Conservation (phyloP, 495 filamentous ascomycete species). For the Penicillium pancosmium region DNA sequence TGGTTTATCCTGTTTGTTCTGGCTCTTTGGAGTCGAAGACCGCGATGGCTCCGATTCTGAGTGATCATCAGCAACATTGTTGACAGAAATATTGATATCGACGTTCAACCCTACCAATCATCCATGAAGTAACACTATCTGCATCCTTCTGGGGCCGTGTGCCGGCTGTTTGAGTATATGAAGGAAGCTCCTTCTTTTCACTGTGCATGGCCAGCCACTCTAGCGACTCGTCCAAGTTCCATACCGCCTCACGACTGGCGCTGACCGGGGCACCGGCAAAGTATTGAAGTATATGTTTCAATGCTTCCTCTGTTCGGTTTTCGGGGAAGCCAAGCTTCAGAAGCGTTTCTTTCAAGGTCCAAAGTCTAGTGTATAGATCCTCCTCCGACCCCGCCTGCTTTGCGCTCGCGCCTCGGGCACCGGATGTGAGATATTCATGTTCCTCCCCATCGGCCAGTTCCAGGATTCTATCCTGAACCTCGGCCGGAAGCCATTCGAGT, state of each 20-base stretch:
- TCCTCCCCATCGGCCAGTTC: constrained; percentile 55
- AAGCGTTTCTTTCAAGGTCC: constrained; percentile 76
- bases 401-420: constrained; percentile 28
- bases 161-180: constrained; percentile 56
- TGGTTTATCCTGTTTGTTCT: constrained; percentile 31
- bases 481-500: constrained; percentile 75
- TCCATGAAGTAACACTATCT: constrained; percentile 46
- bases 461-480: constrained; percentile 75
- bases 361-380: constrained; percentile 74
- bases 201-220: constrained; percentile 83
- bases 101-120: constrained; percentile 42
- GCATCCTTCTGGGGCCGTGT: constrained; percentile 36
- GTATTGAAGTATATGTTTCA: constrained; percentile 64
- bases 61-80: constrained; percentile 25
- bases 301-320: constrained; percentile 61
- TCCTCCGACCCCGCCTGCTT: constrained; percentile 58
- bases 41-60: constrained; percentile 40
- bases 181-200: constrained; percentile 65
- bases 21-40: constrained; percentile 33
- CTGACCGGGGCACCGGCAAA: constrained; percentile 54
- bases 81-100: constrained; percentile 9
- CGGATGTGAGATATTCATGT: constrained; percentile 34
- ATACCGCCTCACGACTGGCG: constrained; percentile 65
- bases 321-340: constrained; percentile 66
- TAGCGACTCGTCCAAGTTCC: constrained; percentile 84